phyloP scores from a whole-genome alignment of 257 asterid genomes.

The Nemophila menziesii region DNA sequence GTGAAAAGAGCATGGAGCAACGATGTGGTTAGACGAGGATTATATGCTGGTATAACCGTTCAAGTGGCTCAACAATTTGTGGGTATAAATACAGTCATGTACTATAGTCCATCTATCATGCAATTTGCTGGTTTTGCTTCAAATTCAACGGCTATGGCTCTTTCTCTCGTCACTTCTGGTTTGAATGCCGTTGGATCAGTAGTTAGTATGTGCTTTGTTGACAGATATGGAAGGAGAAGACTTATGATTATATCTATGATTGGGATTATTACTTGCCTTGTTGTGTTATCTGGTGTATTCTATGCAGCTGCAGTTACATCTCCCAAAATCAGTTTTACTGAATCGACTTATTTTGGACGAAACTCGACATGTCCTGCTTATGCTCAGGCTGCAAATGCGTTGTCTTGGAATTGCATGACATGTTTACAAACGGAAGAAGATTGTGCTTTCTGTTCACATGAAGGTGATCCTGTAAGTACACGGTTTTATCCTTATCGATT shows the following conservation, averaged over 20 bases:
- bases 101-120: slow-evolving; percentile 50
- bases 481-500: neutral
- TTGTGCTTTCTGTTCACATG: slow-evolving; percentile 41
- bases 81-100: slow-evolving; percentile 62
- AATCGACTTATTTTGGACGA: slow-evolving; percentile 26
- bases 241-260: slow-evolving; percentile 51
- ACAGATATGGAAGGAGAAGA: slow-evolving; percentile 45
- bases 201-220: slow-evolving; percentile 52
- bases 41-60: slow-evolving; percentile 41
- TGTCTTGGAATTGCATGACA: slow-evolving; percentile 43
- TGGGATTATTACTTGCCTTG: slow-evolving; percentile 43
- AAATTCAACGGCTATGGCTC: slow-evolving; percentile 43
- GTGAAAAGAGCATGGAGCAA: slow-evolving; percentile 29
- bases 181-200: slow-evolving; percentile 45
- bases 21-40: slow-evolving; percentile 35
- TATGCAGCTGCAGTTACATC: slow-evolving; percentile 28
- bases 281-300: slow-evolving; percentile 28
- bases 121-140: slow-evolving; percentile 63
- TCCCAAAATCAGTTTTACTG: slow-evolving; percentile 26
- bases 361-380: slow-evolving; percentile 40
- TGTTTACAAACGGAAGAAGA: slow-evolving; percentile 23
- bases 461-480: slow-evolving; percentile 21
- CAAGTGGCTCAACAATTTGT: slow-evolving; percentile 64
- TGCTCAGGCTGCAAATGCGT: slow-evolving; percentile 16
- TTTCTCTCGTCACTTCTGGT: slow-evolving; percentile 51